These are phyloP conservation scores for Themeda triandra DNA, from an alignment of 176 grass and related monocot genomes.

Conservation along the genomic window DNA sequence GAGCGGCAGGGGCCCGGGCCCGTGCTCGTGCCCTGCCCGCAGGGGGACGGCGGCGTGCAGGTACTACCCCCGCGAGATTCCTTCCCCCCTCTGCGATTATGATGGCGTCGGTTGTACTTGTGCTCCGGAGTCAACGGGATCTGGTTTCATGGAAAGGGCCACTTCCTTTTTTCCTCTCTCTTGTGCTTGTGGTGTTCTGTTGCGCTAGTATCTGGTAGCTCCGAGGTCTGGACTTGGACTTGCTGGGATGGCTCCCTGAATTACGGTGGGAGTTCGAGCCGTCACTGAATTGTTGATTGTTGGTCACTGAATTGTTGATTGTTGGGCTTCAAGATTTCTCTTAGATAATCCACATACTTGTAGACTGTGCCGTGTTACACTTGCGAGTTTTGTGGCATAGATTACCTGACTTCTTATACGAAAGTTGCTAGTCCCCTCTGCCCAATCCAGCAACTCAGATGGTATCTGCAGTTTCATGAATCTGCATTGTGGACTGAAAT, in stretches of 20 bases:
- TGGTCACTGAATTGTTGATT: too few species aligned
- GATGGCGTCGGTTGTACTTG: not conserved
- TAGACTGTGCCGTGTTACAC: not conserved
- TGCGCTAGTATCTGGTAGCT: not conserved
- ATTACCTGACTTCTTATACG: not conserved
- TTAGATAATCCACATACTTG: not conserved
- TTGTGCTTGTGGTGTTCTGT: not conserved
- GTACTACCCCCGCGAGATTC: slow-evolving; percentile 12
- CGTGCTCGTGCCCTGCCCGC: slow-evolving; percentile 39
- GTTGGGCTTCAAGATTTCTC: not conserved
- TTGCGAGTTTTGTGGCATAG: not conserved
- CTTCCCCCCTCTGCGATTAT: not conserved
- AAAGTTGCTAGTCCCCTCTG: not conserved
- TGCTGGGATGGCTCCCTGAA: not conserved
- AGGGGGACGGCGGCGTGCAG: slow-evolving; percentile 58
- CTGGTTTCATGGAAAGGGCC: not conserved
- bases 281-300: not conserved
- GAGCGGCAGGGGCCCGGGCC: slow-evolving; percentile 37
- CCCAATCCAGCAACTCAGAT: not conserved
- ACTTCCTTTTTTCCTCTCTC: not conserved
- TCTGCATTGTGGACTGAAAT: not conserved
- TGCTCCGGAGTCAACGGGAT: slow-evolving; percentile 15
- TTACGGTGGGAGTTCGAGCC: not conserved
- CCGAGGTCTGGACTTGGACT: not conserved
- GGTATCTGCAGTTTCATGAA: not conserved